These are phyloP conservation scores for Trametes meyenii DNA, from an alignment of 768 basidiomycete genomes.

Conservation along the genomic window DNA sequence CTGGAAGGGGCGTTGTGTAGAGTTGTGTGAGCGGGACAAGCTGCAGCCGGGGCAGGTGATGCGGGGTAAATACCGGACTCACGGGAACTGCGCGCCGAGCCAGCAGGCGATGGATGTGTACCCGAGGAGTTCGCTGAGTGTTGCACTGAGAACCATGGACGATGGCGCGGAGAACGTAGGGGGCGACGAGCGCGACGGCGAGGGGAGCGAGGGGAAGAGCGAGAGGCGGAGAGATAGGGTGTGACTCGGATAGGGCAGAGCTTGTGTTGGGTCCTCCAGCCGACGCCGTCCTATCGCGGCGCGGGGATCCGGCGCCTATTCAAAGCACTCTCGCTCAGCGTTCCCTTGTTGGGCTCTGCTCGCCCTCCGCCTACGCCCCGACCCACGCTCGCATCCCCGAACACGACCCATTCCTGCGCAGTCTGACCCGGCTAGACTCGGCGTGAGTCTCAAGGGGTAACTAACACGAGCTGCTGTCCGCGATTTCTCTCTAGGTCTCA, in stretches of 20 bases:
- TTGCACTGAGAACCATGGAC: constrained; percentile 30
- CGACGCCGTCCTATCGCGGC: background rate
- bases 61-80: constrained; percentile 40
- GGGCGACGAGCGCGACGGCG: constrained; percentile 10
- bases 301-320: background rate
- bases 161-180: constrained; percentile 21
- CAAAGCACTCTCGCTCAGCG: background rate
- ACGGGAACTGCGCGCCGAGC: constrained; percentile 91
- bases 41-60: background rate
- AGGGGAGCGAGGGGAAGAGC: background rate
- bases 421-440: background rate
- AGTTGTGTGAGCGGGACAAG: background rate
- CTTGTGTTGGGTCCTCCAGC: background rate
- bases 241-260: constrained; percentile 5
- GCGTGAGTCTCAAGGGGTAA: background rate
- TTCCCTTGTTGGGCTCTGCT: background rate
- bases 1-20: constrained; percentile 41
- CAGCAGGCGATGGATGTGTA: constrained; percentile 76
- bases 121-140: constrained; percentile 66
- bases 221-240: constrained; percentile 1
- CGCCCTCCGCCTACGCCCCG: background rate
- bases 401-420: background rate
- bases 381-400: background rate
- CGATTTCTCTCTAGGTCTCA: background rate
- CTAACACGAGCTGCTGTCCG: background rate